Evolutionary conservation across 139 green algal species (phyloP).

Genomic region (Monoraphidium neglectum): DNA sequence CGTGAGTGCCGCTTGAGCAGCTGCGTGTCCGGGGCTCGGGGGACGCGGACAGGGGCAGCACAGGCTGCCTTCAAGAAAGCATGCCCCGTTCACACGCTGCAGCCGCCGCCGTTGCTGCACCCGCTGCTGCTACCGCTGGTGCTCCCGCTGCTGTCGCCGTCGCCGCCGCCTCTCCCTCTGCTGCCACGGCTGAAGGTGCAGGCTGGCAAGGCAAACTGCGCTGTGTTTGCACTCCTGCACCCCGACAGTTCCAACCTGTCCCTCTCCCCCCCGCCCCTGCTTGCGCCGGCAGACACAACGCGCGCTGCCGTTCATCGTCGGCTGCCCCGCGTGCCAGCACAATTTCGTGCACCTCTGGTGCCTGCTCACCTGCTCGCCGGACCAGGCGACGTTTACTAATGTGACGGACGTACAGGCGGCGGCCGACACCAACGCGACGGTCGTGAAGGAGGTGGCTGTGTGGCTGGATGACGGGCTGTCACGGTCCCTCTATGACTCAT

Average conservation of each 20-base stretch:
- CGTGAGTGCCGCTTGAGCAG: constrained; percentile 32
- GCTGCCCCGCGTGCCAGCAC: constrained; percentile 88
- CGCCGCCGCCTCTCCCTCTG: too few species aligned
- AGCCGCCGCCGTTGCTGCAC: too few species aligned
- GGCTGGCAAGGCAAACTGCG: too few species aligned
- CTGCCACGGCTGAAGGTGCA: too few species aligned
- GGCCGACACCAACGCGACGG: constrained; percentile 34
- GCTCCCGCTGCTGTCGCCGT: too few species aligned
- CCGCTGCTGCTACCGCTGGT: too few species aligned
- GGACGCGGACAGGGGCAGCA: too few species aligned
- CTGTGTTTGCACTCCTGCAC: too few species aligned
- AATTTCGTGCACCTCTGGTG: constrained; percentile 94
- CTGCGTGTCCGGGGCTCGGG: too few species aligned
- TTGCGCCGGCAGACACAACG: constrained; percentile 49
- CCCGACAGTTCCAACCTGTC: too few species aligned
- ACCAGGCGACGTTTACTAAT: constrained; percentile 86
- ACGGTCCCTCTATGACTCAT: constrained; percentile 72
- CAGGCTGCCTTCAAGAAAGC: too few species aligned
- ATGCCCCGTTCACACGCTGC: too few species aligned
- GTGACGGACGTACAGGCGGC: constrained; percentile 67
- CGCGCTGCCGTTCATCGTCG: constrained; percentile 76
- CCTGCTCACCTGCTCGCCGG: constrained; percentile 68
- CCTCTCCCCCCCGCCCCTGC: not conserved
- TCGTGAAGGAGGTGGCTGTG: constrained; percentile 59
- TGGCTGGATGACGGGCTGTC: constrained; percentile 60